Conservation (phyloP, 805 yeast genomes). For the Candida orba region DNA sequence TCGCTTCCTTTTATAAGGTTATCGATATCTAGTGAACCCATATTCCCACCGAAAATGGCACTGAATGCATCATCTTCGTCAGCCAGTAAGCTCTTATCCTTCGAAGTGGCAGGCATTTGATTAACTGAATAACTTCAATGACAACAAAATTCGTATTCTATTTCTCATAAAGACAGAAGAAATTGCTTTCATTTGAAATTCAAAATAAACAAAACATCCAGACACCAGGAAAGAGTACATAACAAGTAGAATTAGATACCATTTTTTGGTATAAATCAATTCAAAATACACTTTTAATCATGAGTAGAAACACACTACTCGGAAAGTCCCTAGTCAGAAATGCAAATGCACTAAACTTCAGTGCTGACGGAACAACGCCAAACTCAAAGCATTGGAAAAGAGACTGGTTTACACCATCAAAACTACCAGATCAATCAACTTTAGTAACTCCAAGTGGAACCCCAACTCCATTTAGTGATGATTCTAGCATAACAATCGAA, state of each 20-base stretch:
- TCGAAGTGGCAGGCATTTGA: conserved; percentile 3
- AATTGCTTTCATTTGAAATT: not conserved
- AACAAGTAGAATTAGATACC: too few species aligned
- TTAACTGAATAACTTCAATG: not conserved
- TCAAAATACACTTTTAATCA: not conserved
- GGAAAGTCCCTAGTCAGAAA: conserved; percentile 24
- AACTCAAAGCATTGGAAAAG: conserved; percentile 22
- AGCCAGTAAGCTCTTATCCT: conserved; percentile 14
- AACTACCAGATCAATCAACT: conserved; percentile 7
- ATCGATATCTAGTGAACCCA: conserved; percentile 21
- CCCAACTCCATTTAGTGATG: conserved; percentile 23
- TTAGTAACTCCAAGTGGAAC: conserved; percentile 19
- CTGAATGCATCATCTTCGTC: conserved; percentile 33
- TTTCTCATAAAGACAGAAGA: too few species aligned
- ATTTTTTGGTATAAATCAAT: not conserved
- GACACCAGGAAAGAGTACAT: not conserved
- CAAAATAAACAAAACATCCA: not conserved
- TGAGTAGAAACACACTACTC: conserved; percentile 13
- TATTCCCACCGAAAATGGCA: conserved; percentile 31
- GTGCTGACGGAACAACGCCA: conserved; percentile 11
- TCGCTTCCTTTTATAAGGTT: conserved; percentile 16
- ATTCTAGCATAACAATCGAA: conserved; percentile 10
- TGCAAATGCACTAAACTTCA: conserved; percentile 17
- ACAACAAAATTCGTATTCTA: not conserved
- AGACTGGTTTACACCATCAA: conserved; percentile 21